A percentile compares a stretch with the other conserved stretches of the same genome.
Conservation (phyloP, 169 alveolate species). For the Plasmodium blacklocki region DNA sequence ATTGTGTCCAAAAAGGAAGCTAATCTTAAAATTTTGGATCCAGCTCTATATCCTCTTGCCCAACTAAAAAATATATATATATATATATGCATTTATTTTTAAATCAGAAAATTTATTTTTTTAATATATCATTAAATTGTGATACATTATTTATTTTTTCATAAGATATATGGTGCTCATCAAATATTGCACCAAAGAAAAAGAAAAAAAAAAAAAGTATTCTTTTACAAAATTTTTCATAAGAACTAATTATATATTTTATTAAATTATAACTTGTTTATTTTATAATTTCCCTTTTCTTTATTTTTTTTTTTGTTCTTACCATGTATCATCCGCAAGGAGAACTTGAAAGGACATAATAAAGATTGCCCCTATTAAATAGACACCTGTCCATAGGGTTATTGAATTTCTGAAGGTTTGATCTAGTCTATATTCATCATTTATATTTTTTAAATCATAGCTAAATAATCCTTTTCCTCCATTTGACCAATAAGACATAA, state of each 20-base stretch:
- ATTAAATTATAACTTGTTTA: background rate
- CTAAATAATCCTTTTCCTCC: conserved; percentile 91
- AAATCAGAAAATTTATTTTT: no score
- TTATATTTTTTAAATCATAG: conserved; percentile 87
- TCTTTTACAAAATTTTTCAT: no score
- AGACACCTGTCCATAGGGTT: conserved; percentile 85
- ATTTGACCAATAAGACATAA: conserved; percentile 86
- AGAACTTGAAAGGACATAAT: conserved; percentile 92
- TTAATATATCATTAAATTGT: no score
- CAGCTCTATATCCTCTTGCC: conserved; percentile 96
- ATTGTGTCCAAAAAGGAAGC: conserved; percentile 93
- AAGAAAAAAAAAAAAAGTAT: no score
- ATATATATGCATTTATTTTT: no score
- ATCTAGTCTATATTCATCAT: conserved; percentile 88
- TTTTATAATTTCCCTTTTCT: background rate
- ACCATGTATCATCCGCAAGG: conserved; percentile 94
- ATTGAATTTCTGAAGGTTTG: conserved; percentile 84
- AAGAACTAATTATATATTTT: no score
- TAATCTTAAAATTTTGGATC: conserved; percentile 91
- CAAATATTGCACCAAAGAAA: no score
- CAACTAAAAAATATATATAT: conserved; percentile 80
- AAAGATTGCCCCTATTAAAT: conserved; percentile 90
- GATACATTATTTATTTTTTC: no score
- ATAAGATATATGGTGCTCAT: no score
- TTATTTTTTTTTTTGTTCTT: conserved; percentile 4